These are phyloP conservation scores for Phytopythium sindhum DNA, from an alignment of 352 stramenopile genomes.

Conservation along the genomic window DNA sequence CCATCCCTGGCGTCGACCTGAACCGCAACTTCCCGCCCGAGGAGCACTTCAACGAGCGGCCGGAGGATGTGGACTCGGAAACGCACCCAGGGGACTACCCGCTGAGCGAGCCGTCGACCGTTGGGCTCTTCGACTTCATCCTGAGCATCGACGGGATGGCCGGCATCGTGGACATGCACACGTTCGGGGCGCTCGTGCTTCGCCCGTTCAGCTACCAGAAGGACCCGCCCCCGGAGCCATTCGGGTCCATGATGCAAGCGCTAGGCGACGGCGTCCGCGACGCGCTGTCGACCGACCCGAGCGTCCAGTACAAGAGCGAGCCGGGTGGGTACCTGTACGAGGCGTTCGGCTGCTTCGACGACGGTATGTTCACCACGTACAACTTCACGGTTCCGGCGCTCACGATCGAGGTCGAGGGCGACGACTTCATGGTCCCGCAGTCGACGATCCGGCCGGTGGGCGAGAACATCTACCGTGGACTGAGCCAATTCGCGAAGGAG, in stretches of 20 bases:
- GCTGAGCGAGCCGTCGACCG: slow-evolving; percentile 55
- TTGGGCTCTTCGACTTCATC: slow-evolving; percentile 55
- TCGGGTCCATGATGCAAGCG: slow-evolving; percentile 40
- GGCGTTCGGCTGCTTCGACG: slow-evolving; percentile 69
- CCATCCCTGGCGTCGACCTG: slow-evolving; percentile 58
- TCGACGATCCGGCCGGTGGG: slow-evolving; percentile 56
- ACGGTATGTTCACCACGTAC: slow-evolving; percentile 49
- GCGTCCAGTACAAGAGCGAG: slow-evolving; percentile 51
- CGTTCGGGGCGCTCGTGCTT: slow-evolving; percentile 51
- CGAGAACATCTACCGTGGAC: slow-evolving; percentile 45
- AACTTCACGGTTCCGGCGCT: slow-evolving; percentile 63
- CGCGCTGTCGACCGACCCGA: slow-evolving; percentile 35
- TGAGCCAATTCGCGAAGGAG: slow-evolving; percentile 60
- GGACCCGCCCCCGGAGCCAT: slow-evolving; percentile 35
- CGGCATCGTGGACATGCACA: slow-evolving; percentile 67
- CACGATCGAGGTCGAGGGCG: slow-evolving; percentile 68
- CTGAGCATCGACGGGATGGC: slow-evolving; percentile 32
- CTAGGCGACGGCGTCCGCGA: slow-evolving; percentile 44
- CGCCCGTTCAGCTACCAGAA: slow-evolving; percentile 61
- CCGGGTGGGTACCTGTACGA: slow-evolving; percentile 52
- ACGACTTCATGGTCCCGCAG: slow-evolving; percentile 63
- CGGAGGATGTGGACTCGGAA: slow-evolving; percentile 33
- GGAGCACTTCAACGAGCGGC: slow-evolving; percentile 54
- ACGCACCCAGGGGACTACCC: slow-evolving; percentile 54
- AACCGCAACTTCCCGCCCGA: slow-evolving; percentile 69